These are phyloP conservation scores for Strigomonas culicis DNA, from an alignment of 208 protist genomes.

Conservation along the genomic window DNA sequence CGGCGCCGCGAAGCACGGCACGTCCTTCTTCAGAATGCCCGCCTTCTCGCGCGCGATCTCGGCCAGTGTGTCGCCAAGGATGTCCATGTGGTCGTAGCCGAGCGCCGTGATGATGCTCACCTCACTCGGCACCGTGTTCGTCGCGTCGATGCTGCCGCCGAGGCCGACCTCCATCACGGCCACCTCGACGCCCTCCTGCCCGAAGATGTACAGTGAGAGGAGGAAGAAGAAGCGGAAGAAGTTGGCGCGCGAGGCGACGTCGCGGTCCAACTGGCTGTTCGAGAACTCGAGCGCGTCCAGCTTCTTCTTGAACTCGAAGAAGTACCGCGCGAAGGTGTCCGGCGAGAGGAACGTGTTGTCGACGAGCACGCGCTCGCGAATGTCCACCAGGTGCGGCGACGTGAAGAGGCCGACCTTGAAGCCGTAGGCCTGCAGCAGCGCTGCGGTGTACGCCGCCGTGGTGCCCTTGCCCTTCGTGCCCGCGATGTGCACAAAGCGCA, in stretches of 20 bases:
- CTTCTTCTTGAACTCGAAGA: constrained; percentile 71
- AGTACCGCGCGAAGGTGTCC: constrained; percentile 63
- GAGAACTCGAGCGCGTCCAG: constrained; percentile 49
- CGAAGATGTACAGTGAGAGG: constrained; percentile 73
- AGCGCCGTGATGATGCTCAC: constrained; percentile 92
- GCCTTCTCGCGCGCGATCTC: constrained; percentile 93
- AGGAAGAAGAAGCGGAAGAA: constrained; percentile 91
- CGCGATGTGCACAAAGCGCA: constrained; percentile 93
- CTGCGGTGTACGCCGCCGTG: constrained; percentile 72
- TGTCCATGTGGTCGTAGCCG: constrained; percentile 91
- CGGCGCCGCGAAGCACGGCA: constrained; percentile 65
- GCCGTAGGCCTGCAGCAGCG: constrained; percentile 76
- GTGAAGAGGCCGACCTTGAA: constrained; percentile 89
- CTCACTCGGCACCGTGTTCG: constrained; percentile 84
- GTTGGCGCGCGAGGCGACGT: constrained; percentile 35
- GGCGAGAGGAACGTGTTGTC: constrained; percentile 65
- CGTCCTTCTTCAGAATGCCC: constrained; percentile 90
- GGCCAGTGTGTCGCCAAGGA: constrained; percentile 92
- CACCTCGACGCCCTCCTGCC: constrained; percentile 81
- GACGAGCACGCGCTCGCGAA: constrained; percentile 83
- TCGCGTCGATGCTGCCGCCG: constrained; percentile 91
- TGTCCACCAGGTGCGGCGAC: constrained; percentile 86
- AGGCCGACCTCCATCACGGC: constrained; percentile 93
- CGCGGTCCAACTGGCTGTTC: constrained; percentile 49
- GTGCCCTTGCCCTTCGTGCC: constrained; percentile 94